Evolutionary conservation across 2,329 filamentous ascomycete species (phyloP), one percentile per base, ranked within the genome.

Genomic region (Graphilbum sp.): DNA sequence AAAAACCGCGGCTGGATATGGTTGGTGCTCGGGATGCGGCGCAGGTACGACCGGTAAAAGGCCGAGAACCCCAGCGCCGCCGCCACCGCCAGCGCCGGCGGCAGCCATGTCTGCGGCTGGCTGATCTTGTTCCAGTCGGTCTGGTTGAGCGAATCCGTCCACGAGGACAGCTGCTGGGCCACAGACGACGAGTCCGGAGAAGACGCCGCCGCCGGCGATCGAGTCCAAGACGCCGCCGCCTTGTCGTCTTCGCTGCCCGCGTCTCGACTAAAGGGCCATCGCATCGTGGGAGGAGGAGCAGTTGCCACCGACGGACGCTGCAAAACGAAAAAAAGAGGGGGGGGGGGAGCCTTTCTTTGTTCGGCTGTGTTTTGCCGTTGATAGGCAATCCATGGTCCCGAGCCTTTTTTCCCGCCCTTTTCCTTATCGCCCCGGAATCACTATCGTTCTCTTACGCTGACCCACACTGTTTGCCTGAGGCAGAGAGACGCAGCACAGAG

Each of bases 1-100:
- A 88, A 88, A 52, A 78, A 79, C 11, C 66, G 63, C 2, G 84
- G 80, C 35, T 75, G 74, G 47, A 98, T 79, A 53, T 86, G 70
- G 19, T 71, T 66, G 27, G 83, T 73, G 40, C 75, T 78, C 4
- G 86, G 86, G 41, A 96, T 84, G 37, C 90, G 81, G 27, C 85
- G 79, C 35, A 98, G 63, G 53, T 87, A 90, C 41, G 68, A 78
- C 49, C 70, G 73, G 59, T 87, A 87, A 34, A 87, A 51, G 40
- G 65, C 65, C 35, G 74, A 50, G 20, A 64, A 61, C 17, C 61
- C 58, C 24, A 79, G 54, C 2, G 72, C 67, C 2, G 69, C 64
- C 13, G 62, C 61, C 20, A 72, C 73, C 32, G 72, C 63, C 15
- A 72, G 53, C 24, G 69, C 47, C 3, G 70, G 68, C 19, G 64